Evolutionary conservation across 805 yeast genomes (phyloP).

Genomic region (Candida succiphila): DNA sequence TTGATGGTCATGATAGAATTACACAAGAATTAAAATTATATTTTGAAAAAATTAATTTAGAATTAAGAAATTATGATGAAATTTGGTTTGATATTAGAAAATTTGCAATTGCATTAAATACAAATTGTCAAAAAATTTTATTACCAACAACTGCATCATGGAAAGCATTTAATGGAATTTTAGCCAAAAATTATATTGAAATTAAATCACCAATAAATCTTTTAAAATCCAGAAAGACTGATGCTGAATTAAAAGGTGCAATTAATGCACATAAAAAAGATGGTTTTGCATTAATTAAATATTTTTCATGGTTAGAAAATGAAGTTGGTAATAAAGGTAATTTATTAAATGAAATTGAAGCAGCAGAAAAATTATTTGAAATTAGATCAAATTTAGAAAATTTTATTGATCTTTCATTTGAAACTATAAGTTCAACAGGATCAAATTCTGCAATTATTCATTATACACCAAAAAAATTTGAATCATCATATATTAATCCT

Average conservation of each 20-base stretch:
- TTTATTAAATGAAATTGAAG: constrained; percentile 53
- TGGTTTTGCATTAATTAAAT: constrained; percentile 43
- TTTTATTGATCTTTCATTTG: constrained; percentile 59
- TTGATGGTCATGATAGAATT: constrained; percentile 30
- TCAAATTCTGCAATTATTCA: constrained; percentile 73
- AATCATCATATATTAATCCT: constrained; percentile 40
- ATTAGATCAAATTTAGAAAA: constrained; percentile 43
- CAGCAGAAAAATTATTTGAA: constrained; percentile 46
- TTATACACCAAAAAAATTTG: constrained; percentile 44
- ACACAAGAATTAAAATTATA: constrained; percentile 25
- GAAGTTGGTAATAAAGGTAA: constrained; percentile 31
- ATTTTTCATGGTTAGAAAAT: constrained; percentile 50
- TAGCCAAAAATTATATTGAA: constrained; percentile 26
- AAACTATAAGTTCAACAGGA: constrained; percentile 68
- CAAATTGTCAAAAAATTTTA: constrained; percentile 25
- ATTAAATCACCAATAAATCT: constrained; percentile 49
- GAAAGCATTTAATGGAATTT: constrained; percentile 49
- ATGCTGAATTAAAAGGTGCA: constrained; percentile 40
- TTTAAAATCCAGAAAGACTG: constrained; percentile 43
- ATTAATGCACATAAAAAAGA: constrained; percentile 45
- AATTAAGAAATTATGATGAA: constrained; percentile 30
- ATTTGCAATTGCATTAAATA: constrained; percentile 19
- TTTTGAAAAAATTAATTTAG: constrained; percentile 34
- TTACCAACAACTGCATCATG: constrained; percentile 55
- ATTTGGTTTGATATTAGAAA: constrained; percentile 34